Evolutionary conservation across 805 yeast genomes (phyloP), one percentile per base, ranked within the genome.

Genomic region (Cephaloascus albidus): DNA sequence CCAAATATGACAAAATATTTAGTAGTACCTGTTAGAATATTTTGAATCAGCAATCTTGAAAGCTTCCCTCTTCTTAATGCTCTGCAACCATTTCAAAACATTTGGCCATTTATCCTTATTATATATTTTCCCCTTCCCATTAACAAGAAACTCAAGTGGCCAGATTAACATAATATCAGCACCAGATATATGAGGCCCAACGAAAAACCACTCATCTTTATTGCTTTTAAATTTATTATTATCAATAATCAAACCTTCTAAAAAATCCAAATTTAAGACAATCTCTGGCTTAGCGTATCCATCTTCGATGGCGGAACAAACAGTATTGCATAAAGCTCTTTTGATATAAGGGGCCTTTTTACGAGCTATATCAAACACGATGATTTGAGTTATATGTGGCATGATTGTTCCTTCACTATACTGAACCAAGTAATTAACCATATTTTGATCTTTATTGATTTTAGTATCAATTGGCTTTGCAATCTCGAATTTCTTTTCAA

Each of bases 131-230:
- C 36, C 36, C 36, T 38, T 18, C 46, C 45, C 5, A 47, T 15
- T 37, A 45, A 46, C 10, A 43, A 40, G 38, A 40, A 43, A n/a
- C 18, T 16, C 18, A 8, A 63, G 39, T 0, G 71, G 71, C 46
- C 59, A 65, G 33, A 57, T 57, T 34, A 63, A 49, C 5, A 63
- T 58, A 18, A 65, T 48, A 43, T 65, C 71, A 1, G 70, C 71
- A 1, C 54, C 68, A 2, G 64, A 53, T 40, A 64, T 50, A 38
- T 51, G 54, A 39, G 57, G 46, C 3, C 68, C 69, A 10, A 63
- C 68, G 40, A 65, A 61, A 41, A 45, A 63, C 1, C 64, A 64
- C 4, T 61, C 57, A n/a, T 55, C 58, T 10, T 8, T 8, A 6
- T 6, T 6, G 14, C 16, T 16, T 15, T 16, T 31, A n/a, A n/a